A percentile compares a stretch with the other conserved stretches of the same genome.
These are phyloP conservation scores for Penicillium sp. DNA, from an alignment of 2,329 filamentous ascomycete species.

Conservation along the genomic window DNA sequence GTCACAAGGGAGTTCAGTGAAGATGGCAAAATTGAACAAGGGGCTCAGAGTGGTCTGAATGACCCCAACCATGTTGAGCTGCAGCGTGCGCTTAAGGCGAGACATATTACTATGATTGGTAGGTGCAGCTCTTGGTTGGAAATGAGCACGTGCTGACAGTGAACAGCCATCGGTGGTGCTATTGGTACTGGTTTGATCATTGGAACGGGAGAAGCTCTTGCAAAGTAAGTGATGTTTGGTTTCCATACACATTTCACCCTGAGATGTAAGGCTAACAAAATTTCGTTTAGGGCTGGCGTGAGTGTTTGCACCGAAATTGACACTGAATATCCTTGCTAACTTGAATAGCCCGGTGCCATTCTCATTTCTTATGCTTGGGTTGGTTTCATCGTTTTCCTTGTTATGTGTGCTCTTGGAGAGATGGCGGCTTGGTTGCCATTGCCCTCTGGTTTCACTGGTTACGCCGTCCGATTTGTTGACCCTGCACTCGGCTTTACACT, in stretches of 20 bases:
- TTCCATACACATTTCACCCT: not conserved
- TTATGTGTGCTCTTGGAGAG: conserved; percentile 79
- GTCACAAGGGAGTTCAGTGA: conserved; percentile 21
- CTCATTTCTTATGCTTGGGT: conserved; percentile 47
- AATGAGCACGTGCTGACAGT: conserved; percentile 9
- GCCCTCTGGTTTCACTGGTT: conserved; percentile 76
- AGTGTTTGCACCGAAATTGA: conserved; percentile 15
- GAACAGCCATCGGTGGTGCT: conserved; percentile 42
- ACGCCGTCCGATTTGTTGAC: conserved; percentile 75
- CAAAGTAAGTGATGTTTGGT: conserved; percentile 30
- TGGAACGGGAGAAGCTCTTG: conserved; percentile 41
- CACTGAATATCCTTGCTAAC: not conserved
- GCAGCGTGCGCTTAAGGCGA: conserved; percentile 45
- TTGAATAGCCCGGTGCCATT: conserved; percentile 40
- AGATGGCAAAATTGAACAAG: conserved; percentile 24
- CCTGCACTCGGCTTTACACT: conserved; percentile 78
- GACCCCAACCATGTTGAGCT: conserved; percentile 35
- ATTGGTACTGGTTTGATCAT: conserved; percentile 47
- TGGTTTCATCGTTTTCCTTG: conserved; percentile 67
- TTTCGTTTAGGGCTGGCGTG: conserved; percentile 36
- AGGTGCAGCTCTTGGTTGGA: not conserved
- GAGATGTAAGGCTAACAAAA: conserved; percentile 15
- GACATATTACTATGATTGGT: conserved; percentile 47
- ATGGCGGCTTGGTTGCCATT: conserved; percentile 83
- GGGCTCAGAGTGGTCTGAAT: conserved; percentile 18